A percentile compares a stretch with the other conserved stretches of the same genome.
Conservation (phyloP, 2,329 filamentous ascomycete genomes). For the Penicillium polonicum region DNA sequence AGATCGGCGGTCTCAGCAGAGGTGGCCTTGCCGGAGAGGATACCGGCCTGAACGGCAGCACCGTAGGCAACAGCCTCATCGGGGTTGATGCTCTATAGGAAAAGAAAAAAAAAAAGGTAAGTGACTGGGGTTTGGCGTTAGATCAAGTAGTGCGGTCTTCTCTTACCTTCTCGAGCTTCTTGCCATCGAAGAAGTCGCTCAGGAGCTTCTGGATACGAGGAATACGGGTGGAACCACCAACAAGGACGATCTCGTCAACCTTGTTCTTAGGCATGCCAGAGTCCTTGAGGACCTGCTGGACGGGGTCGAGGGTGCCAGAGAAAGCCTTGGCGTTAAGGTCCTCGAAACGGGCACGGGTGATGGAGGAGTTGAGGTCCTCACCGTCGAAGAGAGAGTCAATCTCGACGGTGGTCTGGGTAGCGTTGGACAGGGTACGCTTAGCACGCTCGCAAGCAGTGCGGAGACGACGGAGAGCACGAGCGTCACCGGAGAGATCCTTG, state of each 20-base stretch:
- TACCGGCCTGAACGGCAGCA: slow-evolving; percentile 97
- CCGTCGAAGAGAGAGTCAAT: slow-evolving; percentile 98
- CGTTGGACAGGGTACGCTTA: slow-evolving; percentile 97
- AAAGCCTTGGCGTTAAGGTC: slow-evolving; percentile 97
- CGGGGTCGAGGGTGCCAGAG: slow-evolving; percentile 87
- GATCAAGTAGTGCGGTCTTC: background rate
- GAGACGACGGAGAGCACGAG: slow-evolving; percentile 91
- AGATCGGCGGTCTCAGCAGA: slow-evolving; percentile 93
- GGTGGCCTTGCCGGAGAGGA: slow-evolving; percentile 95
- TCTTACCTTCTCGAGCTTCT: slow-evolving; percentile 92
- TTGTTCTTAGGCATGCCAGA: slow-evolving; percentile 80
- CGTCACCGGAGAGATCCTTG: slow-evolving; percentile 75
- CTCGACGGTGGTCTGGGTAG: slow-evolving; percentile 95
- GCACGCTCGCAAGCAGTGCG: slow-evolving; percentile 98
- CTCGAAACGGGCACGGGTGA: slow-evolving; percentile 98
- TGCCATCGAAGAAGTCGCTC: slow-evolving; percentile 98
- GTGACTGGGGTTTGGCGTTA: slow-evolving; percentile 4
- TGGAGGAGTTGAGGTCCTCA: slow-evolving; percentile 94
- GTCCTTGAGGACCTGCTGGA: slow-evolving; percentile 96
- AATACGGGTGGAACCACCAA: slow-evolving; percentile 98
- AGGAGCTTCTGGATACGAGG: slow-evolving; percentile 98
- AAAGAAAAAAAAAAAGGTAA: background rate
- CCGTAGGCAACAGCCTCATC: slow-evolving; percentile 99
- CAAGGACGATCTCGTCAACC: slow-evolving; percentile 98
- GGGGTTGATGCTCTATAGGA: slow-evolving; percentile 80